These are phyloP conservation scores for Halophytophthora batemanensis DNA, from an alignment of 352 stramenopile species.

Conservation along the genomic window DNA sequence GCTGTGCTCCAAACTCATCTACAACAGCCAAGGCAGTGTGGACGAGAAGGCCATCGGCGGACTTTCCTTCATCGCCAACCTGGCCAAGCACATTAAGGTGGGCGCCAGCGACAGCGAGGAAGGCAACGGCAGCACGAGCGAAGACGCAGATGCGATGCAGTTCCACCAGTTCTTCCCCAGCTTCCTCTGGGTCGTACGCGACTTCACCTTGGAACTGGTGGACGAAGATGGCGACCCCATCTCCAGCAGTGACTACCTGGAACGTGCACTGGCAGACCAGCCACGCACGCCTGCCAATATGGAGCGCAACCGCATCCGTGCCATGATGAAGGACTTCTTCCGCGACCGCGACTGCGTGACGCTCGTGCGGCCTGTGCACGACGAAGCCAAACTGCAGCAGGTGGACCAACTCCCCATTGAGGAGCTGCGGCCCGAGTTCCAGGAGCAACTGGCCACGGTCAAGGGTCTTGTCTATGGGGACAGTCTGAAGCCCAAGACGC, in stretches of 20 bases:
- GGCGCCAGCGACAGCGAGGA: constrained; percentile 33
- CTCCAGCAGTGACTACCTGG: constrained; percentile 86
- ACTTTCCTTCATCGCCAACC: constrained; percentile 88
- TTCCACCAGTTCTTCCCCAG: constrained; percentile 85
- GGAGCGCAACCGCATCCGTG: constrained; percentile 79
- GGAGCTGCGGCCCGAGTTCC: constrained; percentile 83
- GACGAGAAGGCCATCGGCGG: constrained; percentile 88
- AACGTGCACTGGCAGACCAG: constrained; percentile 81
- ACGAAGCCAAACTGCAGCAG: constrained; percentile 79
- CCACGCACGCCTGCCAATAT: constrained; percentile 78
- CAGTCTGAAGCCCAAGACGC: constrained; percentile 76
- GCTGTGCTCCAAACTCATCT: constrained; percentile 86
- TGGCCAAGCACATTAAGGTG: constrained; percentile 89
- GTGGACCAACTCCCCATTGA: constrained; percentile 67
- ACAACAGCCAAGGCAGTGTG: constrained; percentile 90
- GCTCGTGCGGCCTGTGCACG: constrained; percentile 83
- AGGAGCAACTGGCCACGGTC: no score
- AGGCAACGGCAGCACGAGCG: constrained; percentile 1
- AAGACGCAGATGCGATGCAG: constrained; percentile 26
- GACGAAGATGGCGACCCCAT: constrained; percentile 88
- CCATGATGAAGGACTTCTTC: constrained; percentile 81
- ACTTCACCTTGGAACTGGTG: constrained; percentile 87
- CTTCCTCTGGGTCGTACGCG: constrained; percentile 89
- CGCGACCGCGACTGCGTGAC: constrained; percentile 87
- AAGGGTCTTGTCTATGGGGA: constrained; percentile 74